Conservation (phyloP, 2,329 filamentous ascomycete genomes). For the Macrophomina phaseolina region DNA sequence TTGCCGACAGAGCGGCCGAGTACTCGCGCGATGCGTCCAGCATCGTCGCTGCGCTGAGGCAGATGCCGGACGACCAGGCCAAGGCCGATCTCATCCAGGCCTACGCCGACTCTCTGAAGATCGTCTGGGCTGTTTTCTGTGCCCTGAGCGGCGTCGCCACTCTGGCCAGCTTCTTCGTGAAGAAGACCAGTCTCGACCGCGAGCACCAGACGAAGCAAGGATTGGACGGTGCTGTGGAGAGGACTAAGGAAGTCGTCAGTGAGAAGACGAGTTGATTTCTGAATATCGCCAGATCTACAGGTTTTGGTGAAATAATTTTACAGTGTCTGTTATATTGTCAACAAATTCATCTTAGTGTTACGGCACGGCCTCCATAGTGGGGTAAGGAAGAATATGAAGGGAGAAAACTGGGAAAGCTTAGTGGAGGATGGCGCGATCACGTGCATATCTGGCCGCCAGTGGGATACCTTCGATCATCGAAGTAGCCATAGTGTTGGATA, state of each 20-base stretch:
- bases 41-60: background rate
- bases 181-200: background rate
- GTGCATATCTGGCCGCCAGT: too few species aligned
- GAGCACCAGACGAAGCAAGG: slow-evolving; percentile 1
- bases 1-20: background rate
- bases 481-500: too few species aligned
- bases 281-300: background rate
- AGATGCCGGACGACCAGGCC: background rate
- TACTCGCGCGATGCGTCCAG: background rate
- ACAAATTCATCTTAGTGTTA: too few species aligned
- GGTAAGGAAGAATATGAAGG: too few species aligned
- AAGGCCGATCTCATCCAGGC: slow-evolving; percentile 3
- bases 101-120: slow-evolving; percentile 2
- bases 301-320: too few species aligned
- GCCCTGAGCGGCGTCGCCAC: background rate
- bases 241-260: background rate
- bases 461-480: too few species aligned
- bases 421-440: too few species aligned
- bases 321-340: too few species aligned
- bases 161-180: background rate
- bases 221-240: background rate
- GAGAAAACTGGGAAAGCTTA: too few species aligned
- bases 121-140: slow-evolving; percentile 1
- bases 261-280: background rate
- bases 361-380: too few species aligned